Conservation (phyloP, 75 land plant genomes). For the Picea sitchensis region DNA sequence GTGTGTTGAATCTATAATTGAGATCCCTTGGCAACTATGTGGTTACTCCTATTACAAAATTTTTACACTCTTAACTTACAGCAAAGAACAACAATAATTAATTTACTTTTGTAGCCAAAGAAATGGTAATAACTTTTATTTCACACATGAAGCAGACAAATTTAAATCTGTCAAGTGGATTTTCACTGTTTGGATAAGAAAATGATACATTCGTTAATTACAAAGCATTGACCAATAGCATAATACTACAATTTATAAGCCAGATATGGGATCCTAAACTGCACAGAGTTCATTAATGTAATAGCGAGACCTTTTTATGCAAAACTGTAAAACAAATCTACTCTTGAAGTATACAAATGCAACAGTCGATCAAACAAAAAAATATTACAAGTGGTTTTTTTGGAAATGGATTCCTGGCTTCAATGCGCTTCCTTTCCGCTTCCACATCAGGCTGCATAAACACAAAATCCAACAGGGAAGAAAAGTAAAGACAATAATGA, state of each 20-base stretch:
- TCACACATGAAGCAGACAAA: background rate
- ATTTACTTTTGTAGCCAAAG: background rate
- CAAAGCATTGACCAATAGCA: background rate
- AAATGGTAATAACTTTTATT: background rate
- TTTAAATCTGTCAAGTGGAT: background rate
- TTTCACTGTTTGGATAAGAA: background rate
- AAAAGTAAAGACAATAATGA: background rate
- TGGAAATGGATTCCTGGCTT: conserved; percentile 51
- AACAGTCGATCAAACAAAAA: background rate
- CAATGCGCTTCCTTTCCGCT: conserved; percentile 46
- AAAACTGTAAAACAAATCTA: background rate
- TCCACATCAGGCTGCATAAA: conserved; percentile 53
- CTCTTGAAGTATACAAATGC: background rate
- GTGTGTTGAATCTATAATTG: no score
- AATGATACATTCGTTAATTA: background rate
- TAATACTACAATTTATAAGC: background rate
- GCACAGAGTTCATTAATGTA: background rate
- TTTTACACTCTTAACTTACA: background rate
- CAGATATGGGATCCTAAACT: background rate
- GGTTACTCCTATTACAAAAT: background rate
- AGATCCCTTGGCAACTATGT: no score
- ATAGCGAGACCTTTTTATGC: background rate
- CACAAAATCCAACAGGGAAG: background rate
- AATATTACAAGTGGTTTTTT: conserved; percentile 42
- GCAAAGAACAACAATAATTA: background rate